Conservation (phyloP, 352 stramenopile genomes). For the Pythium pyrilobum region DNA sequence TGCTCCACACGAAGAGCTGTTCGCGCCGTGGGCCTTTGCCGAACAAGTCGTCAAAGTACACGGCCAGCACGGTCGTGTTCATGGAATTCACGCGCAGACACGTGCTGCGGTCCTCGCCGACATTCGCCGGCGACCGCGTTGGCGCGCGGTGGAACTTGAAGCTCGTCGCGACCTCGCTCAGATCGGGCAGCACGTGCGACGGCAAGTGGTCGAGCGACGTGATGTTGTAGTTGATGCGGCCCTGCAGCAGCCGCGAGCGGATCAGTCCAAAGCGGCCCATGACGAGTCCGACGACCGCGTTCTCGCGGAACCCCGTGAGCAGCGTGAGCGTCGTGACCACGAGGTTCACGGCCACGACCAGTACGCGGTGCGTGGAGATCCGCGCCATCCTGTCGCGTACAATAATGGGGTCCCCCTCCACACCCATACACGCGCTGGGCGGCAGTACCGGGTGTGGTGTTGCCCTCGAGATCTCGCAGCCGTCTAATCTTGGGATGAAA, state of each 20-base stretch:
- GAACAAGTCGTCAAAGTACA: conserved; percentile 32
- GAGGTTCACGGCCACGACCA: conserved; percentile 19
- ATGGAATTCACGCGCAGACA: conserved; percentile 31
- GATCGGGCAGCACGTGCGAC: conserved; percentile 20
- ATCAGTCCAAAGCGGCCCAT: conserved; percentile 17
- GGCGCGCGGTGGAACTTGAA: conserved; percentile 26
- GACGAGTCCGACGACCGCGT: conserved; percentile 16
- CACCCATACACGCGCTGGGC: too few species aligned
- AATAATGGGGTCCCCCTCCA: too few species aligned
- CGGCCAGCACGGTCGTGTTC: conserved; percentile 16
- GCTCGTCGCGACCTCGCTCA: conserved; percentile 23
- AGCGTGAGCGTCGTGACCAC: conserved; percentile 24
- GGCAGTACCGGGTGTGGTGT: too few species aligned
- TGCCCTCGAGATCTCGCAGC: too few species aligned
- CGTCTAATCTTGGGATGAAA: too few species aligned
- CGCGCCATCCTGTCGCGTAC: too few species aligned
- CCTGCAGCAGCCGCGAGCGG: conserved; percentile 25
- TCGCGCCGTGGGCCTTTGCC: conserved; percentile 20
- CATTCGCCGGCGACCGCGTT: conserved; percentile 10
- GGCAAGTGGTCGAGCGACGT: conserved; percentile 32
- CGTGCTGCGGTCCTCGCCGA: conserved; percentile 26
- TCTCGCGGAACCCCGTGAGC: conserved; percentile 26
- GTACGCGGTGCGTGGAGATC: conserved; percentile 1
- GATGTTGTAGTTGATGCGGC: conserved; percentile 41
- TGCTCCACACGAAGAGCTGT: conserved; percentile 27